Evolutionary conservation across 1,284 basidiomycete genomes (phyloP).

Genomic region (Sporisorium reilianum): DNA sequence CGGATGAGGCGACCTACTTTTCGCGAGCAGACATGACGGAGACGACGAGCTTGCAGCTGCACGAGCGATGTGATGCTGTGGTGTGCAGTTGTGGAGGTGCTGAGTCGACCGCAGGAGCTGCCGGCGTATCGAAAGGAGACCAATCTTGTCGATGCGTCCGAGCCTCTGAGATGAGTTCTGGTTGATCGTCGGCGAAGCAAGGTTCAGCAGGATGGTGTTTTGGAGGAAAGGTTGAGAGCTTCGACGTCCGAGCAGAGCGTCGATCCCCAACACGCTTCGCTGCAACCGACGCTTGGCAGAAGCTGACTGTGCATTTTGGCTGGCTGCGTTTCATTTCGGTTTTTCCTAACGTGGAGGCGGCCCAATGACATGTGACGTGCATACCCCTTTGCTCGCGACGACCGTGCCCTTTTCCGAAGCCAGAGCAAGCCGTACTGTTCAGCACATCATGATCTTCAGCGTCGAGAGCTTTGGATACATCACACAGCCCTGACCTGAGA

Average conservation of each 20-base stretch:
- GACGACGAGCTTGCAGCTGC: neutral
- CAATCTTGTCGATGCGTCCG: neutral
- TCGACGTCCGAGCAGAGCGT: neutral
- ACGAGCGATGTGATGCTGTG: neutral
- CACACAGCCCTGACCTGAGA: neutral
- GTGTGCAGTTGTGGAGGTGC: neutral
- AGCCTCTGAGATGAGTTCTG: neutral
- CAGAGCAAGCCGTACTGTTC: neutral
- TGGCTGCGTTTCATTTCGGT: slow-evolving; percentile 1
- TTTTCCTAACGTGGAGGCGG: slow-evolving; percentile 3
- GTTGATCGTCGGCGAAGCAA: slow-evolving; percentile 1
- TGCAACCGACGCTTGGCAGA: neutral
- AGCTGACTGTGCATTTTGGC: slow-evolving; percentile 20
- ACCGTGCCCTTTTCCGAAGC: neutral
- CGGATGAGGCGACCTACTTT: slow-evolving; percentile 11
- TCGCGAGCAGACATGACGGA: slow-evolving; percentile 37
- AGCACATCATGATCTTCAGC: neutral
- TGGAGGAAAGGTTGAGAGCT: neutral
- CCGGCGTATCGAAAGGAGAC: neutral
- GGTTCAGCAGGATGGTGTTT: neutral
- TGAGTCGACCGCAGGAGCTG: neutral
- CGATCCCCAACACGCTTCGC: slow-evolving; percentile 13
- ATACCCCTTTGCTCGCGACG: slow-evolving; percentile 1
- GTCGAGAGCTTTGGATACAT: neutral
- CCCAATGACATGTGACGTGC: slow-evolving; percentile 12